Evolutionary conservation across 1,284 basidiomycete species (phyloP), one percentile per base, ranked within the genome.

Genomic region (Butyriboletus regius): DNA sequence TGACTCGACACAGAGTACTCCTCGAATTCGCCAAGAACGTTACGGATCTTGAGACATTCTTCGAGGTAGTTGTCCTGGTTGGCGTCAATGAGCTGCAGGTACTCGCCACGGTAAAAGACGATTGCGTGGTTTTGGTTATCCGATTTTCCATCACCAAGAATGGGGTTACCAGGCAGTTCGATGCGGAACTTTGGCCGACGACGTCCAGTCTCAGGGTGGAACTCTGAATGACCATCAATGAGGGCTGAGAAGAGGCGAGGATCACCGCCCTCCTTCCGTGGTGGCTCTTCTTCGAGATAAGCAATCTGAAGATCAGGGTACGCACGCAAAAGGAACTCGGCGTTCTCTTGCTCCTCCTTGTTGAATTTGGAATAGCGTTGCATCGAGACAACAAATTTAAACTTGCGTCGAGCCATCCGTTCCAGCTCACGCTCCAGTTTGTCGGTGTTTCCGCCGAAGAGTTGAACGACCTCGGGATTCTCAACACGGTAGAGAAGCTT

Each of bases 21-120:
- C 69, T 98, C 96, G 63, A 99, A 99, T 69, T 99, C 96, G 53
- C 87, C 90, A 37, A 99, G 85, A n/a, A 99, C 77, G 67, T 97
- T 98, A 49, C 95, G 85, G 67, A 99, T 97, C 80, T 99, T 99
- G 65, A 98, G 80, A 74, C 95, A 98, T 69, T 99, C 95, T 71
- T 99, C 95, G 58, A 99, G 84, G 66, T 99, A 99, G 73, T 98
- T 97, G 76, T 98, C 95, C 76, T 98, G 95, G 72, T 98, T 98
- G 64, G 95, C 96, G 64, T 98, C 96, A 68, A 98, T 97, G 57
- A 98, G 88, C 74, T 99, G 95, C 12, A 98, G 76, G 72, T 97
- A 98, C 72, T 98, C 96, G 58, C 95, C 95, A 56, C 95, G 91
- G 73, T 98, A 95, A 77, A 98, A 98, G 71, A 98, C 85, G 70